These are phyloP conservation scores for Leptomonas pyrrhocoris DNA, from an alignment of 208 protist genomes.

Conservation along the genomic window DNA sequence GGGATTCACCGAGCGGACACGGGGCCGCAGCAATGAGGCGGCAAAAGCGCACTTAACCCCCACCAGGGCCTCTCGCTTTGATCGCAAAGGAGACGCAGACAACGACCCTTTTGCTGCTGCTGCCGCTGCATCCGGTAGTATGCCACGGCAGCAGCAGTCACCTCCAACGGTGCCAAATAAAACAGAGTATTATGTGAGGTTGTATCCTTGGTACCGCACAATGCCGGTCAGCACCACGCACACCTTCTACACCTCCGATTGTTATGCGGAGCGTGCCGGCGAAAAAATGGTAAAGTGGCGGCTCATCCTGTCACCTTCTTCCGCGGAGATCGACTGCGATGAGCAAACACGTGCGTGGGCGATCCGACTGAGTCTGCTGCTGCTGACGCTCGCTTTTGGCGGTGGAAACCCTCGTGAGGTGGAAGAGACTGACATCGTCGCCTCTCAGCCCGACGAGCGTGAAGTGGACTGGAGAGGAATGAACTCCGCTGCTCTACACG, in stretches of 20 bases:
- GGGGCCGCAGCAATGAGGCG: background rate
- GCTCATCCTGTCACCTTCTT: background rate
- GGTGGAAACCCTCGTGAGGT: slow-evolving; percentile 25
- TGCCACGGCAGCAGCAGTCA: background rate
- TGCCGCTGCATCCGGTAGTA: background rate
- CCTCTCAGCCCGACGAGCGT: background rate
- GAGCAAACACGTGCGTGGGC: slow-evolving; percentile 19
- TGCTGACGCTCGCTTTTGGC: slow-evolving; percentile 29
- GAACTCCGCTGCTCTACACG: slow-evolving; percentile 8
- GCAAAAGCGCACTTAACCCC: background rate
- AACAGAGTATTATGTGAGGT: background rate
- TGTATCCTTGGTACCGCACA: slow-evolving; percentile 31
- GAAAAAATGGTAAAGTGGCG: slow-evolving; percentile 13
- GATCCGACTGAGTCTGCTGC: slow-evolving; percentile 24
- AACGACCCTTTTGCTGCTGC: background rate
- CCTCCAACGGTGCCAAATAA: background rate
- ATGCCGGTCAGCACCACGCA: slow-evolving; percentile 10
- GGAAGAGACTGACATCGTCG: background rate
- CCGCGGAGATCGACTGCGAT: slow-evolving; percentile 11
- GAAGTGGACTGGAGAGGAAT: slow-evolving; percentile 18
- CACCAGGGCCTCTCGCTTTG: background rate
- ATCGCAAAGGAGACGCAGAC: background rate
- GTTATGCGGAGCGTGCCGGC: background rate
- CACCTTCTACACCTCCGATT: background rate
- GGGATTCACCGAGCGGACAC: background rate